Base-by-base conservation (phyloP, 805 yeast species). In the Myxozyma vanderwaltii region DNA sequence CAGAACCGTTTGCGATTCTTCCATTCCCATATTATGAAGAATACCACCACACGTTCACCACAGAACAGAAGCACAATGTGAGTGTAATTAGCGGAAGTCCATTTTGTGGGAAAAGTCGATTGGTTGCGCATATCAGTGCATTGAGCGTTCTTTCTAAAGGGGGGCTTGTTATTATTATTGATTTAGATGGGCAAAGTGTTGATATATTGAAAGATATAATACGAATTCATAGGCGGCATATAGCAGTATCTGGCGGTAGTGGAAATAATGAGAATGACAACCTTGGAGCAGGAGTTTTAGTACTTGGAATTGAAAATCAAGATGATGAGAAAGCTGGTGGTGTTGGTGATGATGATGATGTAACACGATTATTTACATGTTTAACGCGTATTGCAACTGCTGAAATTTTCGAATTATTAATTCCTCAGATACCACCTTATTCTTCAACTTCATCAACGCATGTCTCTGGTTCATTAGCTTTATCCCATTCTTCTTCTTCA, bases 131-230 rank as follows among this genome's bases (percentile, higher is more conserved):
- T 17, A 23, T 47, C 10, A 19, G 43, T 10, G 31, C 63, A 10
- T 49, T 41, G 21, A n/a, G 50, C 21, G 40, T 43, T 13, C 43
- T 44, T 38, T 27, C 49, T n/a, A 27, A 3, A 15, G 40, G 24
- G 0, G 58, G 56, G 7, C 21, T 40, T 21, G 43, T 44, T 6
- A 55, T 58, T n/a, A 41, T 63, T 12, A 24, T 63, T 24, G 66
- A 63, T 57, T 51, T 61, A 10, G 65, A 61, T 35, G 59, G 58
- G n/a, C 56, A 61, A 26, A 35, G 58, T 35, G 55, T 17, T 7
- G 36, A 38, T 12, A 40, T 35, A n/a, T 35, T 29, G 7, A 10
- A 12, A 13, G 39, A 29, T 15, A n/a, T 27, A 41, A 17, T 53
- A 5, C 17, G 17, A 4, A 8, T 50, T 23, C 38, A 50, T 27